phyloP scores from a whole-genome alignment of 495 filamentous ascomycete genomes.

The Lepidopterella palustris region DNA sequence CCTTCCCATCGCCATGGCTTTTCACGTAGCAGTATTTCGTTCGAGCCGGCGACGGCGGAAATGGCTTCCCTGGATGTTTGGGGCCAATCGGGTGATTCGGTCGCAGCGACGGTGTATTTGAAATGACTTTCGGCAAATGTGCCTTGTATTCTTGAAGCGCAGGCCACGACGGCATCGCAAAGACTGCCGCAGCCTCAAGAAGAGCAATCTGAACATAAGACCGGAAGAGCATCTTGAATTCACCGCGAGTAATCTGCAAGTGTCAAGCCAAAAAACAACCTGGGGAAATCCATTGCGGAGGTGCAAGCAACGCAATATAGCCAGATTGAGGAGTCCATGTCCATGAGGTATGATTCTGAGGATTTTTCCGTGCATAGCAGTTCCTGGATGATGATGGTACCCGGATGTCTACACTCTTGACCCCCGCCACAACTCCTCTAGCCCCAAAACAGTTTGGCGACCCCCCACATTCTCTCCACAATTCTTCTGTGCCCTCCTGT shows the following conservation, averaged over 20 bases:
- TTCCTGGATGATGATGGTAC: not conserved
- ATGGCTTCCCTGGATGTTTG: conserved; percentile 13
- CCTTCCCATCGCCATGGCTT: conserved; percentile 40
- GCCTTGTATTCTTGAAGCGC: conserved; percentile 1
- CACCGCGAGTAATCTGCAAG: not conserved
- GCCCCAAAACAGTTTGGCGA: not conserved
- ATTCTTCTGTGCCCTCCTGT: not conserved
- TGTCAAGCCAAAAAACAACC: not conserved
- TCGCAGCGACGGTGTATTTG: not conserved
- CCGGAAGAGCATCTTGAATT: not conserved
- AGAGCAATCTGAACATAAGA: not conserved
- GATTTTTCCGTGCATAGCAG: not conserved
- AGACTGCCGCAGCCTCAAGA: conserved; percentile 14
- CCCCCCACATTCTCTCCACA: not conserved
- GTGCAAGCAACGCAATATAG: not conserved
- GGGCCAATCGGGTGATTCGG: conserved; percentile 13
- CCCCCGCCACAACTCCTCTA: not conserved
- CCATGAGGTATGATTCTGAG: not conserved
- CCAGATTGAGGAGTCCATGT: not conserved
- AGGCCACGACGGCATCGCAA: conserved; percentile 8
- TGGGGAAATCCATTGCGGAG: not conserved
- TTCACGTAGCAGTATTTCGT: conserved; percentile 27
- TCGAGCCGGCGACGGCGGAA: conserved; percentile 22
- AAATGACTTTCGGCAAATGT: not conserved
- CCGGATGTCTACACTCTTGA: not conserved